Percentiles rank a stretch among this genome's conserved stretches.
Evolutionary conservation across 1,284 basidiomycete genomes (phyloP).

Genomic region (Taiwanofungus camphoratus): DNA sequence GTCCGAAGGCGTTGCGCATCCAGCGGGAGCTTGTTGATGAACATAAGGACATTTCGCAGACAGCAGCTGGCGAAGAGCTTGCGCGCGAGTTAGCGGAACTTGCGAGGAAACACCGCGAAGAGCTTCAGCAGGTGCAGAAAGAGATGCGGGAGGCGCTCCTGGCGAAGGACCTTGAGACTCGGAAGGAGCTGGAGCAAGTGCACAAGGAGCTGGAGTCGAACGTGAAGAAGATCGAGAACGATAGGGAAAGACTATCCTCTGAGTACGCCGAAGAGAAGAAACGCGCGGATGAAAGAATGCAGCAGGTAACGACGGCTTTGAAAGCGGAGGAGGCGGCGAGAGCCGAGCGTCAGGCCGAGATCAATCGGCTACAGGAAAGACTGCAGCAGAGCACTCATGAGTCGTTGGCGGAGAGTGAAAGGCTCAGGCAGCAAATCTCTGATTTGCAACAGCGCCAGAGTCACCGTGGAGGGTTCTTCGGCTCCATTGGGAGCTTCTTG

Average conservation of each 20-base stretch:
- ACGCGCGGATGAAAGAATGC: not conserved
- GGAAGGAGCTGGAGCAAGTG: constrained; percentile 1
- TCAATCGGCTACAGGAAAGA: not conserved
- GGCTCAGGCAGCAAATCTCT: not conserved
- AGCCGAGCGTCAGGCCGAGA: not conserved
- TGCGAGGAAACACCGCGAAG: not conserved
- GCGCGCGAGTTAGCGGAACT: constrained; percentile 2
- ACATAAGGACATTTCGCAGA: constrained; percentile 9
- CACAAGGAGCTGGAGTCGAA: not conserved
- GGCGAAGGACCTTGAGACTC: constrained; percentile 6
- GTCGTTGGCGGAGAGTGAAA: not conserved
- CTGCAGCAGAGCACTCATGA: not conserved
- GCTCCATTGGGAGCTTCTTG: not conserved
- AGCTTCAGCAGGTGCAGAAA: not conserved
- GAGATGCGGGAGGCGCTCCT: not conserved
- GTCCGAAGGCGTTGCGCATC: constrained; percentile 11
- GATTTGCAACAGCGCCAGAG: not conserved
- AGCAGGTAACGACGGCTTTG: not conserved
- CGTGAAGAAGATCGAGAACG: constrained; percentile 1
- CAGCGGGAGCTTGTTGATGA: constrained; percentile 20
- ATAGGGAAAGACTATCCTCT: not conserved
- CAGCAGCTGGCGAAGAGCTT: constrained; percentile 15
- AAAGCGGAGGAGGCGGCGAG: constrained; percentile 1
- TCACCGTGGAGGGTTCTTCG: not conserved
- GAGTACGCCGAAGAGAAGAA: constrained; percentile 3